Base-by-base conservation (phyloP, 768 basidiomycete genomes). In the Lentinula sp. region DNA sequence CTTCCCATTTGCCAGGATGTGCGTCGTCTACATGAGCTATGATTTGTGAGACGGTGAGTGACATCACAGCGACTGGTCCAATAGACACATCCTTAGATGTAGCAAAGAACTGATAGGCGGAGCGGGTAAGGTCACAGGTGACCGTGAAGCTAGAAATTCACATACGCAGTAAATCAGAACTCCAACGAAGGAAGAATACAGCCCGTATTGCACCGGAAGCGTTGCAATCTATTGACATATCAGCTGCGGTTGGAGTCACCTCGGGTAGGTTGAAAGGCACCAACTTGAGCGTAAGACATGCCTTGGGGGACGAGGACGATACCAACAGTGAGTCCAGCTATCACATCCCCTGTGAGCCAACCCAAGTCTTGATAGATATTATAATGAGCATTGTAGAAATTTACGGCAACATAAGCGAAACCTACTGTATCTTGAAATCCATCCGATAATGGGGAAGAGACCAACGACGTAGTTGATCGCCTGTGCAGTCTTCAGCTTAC, bases 51-150 rank as follows among this genome's bases (percentile, higher is more conserved):
- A 87, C 85, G 18, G 91, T 90, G 55, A 97, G 81, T 2, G 93
- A 95, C 95, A 99, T 97, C 70, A 99, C 96, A 7, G 97, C 96
- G 66, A 98, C 96, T 2, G 97, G 97, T 54, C 97, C 97, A 66
- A 99, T 98, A n/a, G 94, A 95, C 45, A 99, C 92, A 78, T 99
- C 97, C 73, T 98, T 98, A 33, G 93, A 93, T 0, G 97, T 98
- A 23, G 95, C 96, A 69, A 98, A 98, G 76, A 97, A 84, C 89
- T 93, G 64, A 7, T 37, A 28, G 28, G 28, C 28, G 23, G 36
- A 28, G 43, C 35, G 60, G 18, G 7, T n/a, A 43, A 23, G 10
- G 8, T 20, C 20, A 13, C 23, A 41, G 32, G 10, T 58, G 59
- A 54, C 35, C 42, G 43, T 41, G 48, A 46, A 41, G 36, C 37